phyloP scores from a whole-genome alignment of 768 basidiomycete species.

The Psilocybe azurescens region DNA sequence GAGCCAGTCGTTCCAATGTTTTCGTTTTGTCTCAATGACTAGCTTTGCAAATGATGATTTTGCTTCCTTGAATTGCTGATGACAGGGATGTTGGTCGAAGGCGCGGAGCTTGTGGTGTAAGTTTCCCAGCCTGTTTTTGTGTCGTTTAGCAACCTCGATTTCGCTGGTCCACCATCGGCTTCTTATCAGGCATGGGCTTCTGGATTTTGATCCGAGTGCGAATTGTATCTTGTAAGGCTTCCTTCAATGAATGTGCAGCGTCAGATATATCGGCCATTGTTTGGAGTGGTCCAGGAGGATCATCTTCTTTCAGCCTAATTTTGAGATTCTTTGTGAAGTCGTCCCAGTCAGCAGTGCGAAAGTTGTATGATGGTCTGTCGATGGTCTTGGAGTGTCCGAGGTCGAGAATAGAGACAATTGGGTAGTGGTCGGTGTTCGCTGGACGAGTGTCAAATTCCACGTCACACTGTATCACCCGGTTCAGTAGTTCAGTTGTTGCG shows the following conservation, averaged over 20 bases:
- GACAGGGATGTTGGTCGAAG: conserved; percentile 25
- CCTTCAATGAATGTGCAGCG: conserved; percentile 6
- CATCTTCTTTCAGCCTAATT: conserved; percentile 25
- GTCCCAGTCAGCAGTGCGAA: conserved; percentile 23
- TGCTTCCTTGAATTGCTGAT: conserved; percentile 16
- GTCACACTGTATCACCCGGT: conserved; percentile 32
- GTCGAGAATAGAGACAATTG: conserved; percentile 36
- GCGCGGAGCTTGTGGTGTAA: conserved; percentile 9
- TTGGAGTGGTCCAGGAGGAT: background rate
- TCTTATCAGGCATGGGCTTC: conserved; percentile 11
- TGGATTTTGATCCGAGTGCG: background rate
- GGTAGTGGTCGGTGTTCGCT: conserved; percentile 44
- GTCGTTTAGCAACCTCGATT: conserved; percentile 22
- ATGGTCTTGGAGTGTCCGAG: conserved; percentile 5
- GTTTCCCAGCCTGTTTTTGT: conserved; percentile 19
- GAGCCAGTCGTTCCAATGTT: conserved; percentile 33
- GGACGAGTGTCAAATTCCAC: conserved; percentile 20
- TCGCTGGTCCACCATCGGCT: conserved; percentile 30
- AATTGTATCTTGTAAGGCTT: conserved; percentile 15
- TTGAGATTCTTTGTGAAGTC: conserved; percentile 14
- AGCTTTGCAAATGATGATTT: conserved; percentile 18
- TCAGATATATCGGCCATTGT: conserved; percentile 1
- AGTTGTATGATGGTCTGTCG: conserved; percentile 16
- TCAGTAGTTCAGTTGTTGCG: too few species aligned
- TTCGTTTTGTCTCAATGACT: conserved; percentile 23